phyloP scores from a whole-genome alignment of 352 stramenopile genomes.

The Phytophthora tubulina region DNA sequence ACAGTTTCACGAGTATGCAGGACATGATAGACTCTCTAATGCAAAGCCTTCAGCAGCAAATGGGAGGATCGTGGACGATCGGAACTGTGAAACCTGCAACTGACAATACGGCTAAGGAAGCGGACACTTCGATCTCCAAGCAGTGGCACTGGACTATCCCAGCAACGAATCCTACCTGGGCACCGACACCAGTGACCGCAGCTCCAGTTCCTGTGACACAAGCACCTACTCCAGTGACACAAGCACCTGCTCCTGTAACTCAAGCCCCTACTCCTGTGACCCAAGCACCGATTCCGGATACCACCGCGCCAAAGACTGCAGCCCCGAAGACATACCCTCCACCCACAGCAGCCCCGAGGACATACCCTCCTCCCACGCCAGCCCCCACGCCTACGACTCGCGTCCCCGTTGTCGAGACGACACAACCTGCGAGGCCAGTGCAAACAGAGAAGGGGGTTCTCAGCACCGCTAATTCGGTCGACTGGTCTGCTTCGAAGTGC shows the following conservation, averaged over 20 bases:
- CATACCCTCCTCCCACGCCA: conserved; percentile 1
- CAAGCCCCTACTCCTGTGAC: conserved; percentile 16
- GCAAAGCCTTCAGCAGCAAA: conserved; percentile 32
- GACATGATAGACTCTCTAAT: conserved; percentile 38
- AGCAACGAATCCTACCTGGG: conserved; percentile 7
- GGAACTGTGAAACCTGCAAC: conserved; percentile 35
- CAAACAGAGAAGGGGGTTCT: conserved; percentile 22
- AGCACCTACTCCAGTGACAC: conserved; percentile 15
- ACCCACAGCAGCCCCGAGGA: conserved; percentile 4
- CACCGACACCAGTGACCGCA: background rate
- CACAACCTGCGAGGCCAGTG: conserved; percentile 14
- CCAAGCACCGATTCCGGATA: conserved; percentile 3
- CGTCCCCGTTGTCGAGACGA: conserved; percentile 37
- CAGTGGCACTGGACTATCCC: conserved; percentile 32
- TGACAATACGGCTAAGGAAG: conserved; percentile 17
- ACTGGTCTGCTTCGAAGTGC: conserved; percentile 52
- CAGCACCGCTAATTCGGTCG: conserved; percentile 32
- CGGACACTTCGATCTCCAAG: conserved; percentile 12
- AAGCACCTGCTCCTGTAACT: conserved; percentile 13
- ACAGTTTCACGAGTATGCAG: conserved; percentile 41
- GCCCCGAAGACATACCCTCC: conserved; percentile 8
- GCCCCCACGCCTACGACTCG: conserved; percentile 22
- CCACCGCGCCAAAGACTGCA: background rate
- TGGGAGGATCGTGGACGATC: conserved; percentile 28
- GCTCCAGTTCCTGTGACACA: conserved; percentile 21